A percentile compares a stretch with the other conserved stretches of the same genome.
Conservation (phyloP, 441 rosid species). For the Erodium trifolium region DNA sequence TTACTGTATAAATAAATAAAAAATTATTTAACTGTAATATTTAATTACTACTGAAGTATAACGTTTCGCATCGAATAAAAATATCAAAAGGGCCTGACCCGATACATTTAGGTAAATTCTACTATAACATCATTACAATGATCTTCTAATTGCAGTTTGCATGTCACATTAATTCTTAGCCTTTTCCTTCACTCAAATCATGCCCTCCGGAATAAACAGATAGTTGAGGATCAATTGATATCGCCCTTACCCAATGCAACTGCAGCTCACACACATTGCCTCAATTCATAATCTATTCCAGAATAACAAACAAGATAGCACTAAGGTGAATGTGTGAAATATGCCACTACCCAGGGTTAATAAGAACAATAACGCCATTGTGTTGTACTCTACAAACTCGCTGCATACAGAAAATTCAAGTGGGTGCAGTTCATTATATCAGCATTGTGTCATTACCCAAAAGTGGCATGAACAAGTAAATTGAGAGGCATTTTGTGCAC, state of each 20-base stretch:
- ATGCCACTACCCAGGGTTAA: constrained; percentile 2
- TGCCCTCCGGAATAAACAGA: neutral
- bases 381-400: neutral
- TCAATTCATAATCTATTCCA: neutral
- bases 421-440: neutral
- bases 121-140: neutral
- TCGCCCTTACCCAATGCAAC: neutral
- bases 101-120: neutral
- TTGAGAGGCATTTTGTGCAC: neutral
- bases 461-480: constrained; percentile 8
- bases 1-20: neutral
- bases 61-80: too few relatives aligned
- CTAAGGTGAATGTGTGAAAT: neutral
- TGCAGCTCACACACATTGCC: neutral
- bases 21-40: too few relatives aligned
- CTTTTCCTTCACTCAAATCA: neutral
- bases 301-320: neutral
- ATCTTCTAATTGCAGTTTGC: neutral
- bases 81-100: too few relatives aligned
- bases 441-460: constrained; percentile 6
- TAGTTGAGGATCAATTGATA: constrained; percentile 6
- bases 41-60: too few relatives aligned
- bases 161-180: neutral
- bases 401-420: neutral
- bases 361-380: neutral